phyloP scores from a whole-genome alignment of 768 basidiomycete genomes.

The Serendipita indica region DNA sequence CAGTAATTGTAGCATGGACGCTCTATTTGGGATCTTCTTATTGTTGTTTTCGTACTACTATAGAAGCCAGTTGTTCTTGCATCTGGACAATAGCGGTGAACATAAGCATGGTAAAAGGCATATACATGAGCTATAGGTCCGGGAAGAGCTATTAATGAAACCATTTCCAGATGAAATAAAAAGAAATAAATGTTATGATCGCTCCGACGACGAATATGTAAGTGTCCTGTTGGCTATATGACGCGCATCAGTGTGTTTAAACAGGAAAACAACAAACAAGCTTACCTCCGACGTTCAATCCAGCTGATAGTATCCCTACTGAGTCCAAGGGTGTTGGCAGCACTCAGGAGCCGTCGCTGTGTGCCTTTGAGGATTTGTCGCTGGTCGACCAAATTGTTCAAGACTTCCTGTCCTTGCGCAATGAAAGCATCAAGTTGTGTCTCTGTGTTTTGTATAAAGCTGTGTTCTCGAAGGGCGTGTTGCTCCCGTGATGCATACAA shows the following conservation, averaged over 20 bases:
- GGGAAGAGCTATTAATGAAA: slow-evolving; percentile 34
- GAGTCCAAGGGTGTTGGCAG: slow-evolving; percentile 87
- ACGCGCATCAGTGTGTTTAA: not conserved
- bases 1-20: slow-evolving; percentile 32
- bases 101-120: not conserved
- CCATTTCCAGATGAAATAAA: slow-evolving; percentile 86
- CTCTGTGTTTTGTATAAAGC: slow-evolving; percentile 75
- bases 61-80: not conserved
- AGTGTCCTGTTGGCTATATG: slow-evolving; percentile 74
- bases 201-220: slow-evolving; percentile 84
- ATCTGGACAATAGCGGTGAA: not conserved
- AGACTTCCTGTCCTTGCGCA: slow-evolving; percentile 78
- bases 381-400: slow-evolving; percentile 88
- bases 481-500: slow-evolving; percentile 45
- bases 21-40: not conserved
- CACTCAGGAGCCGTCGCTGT: slow-evolving; percentile 65
- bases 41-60: not conserved
- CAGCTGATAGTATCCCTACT: slow-evolving; percentile 92
- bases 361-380: slow-evolving; percentile 92
- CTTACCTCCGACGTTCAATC: slow-evolving; percentile 88
- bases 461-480: slow-evolving; percentile 75
- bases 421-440: slow-evolving; percentile 76
- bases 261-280: slow-evolving; percentile 11
- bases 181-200: slow-evolving; percentile 79
- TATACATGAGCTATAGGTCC: slow-evolving; percentile 8